Percentiles rank a stretch among this genome's conserved stretches.
Conservation (phyloP, 2,329 filamentous ascomycete species). For the Fusarium sp. region DNA sequence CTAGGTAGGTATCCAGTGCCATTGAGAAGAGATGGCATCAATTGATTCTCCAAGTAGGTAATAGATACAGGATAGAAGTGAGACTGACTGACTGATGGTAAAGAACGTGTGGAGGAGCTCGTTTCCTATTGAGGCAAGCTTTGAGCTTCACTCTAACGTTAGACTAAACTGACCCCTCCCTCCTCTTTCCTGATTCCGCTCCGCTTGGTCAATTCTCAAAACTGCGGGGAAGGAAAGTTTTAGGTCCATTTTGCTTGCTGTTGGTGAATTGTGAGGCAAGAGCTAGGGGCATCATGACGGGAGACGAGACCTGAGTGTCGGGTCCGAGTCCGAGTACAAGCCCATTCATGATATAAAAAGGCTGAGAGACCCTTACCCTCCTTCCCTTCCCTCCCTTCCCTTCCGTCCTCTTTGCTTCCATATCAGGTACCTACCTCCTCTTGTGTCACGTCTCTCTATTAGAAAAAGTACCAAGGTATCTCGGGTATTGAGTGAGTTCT, state of each 20-base stretch:
- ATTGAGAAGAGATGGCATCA: too few species aligned
- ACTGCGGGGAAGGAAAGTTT: conserved; percentile 31
- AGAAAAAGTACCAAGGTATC: neutral
- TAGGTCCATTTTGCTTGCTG: too few species aligned
- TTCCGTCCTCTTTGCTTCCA: neutral
- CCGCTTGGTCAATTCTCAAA: conserved; percentile 20
- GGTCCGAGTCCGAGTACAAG: conserved; percentile 17
- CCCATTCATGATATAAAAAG: conserved; percentile 28
- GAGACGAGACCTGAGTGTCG: conserved; percentile 9
- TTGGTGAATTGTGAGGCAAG: too few species aligned
- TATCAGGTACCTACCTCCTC: neutral
- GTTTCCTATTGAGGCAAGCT: conserved; percentile 30
- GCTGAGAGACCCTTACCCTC: conserved; percentile 4
- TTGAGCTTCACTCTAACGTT: conserved; percentile 2
- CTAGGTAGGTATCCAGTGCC: too few species aligned
- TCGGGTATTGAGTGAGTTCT: conserved; percentile 23
- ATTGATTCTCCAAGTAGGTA: too few species aligned
- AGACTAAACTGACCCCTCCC: conserved; percentile 35
- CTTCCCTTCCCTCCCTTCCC: neutral
- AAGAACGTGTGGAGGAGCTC: conserved; percentile 8
- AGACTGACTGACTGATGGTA: neutral
- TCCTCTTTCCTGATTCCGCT: conserved; percentile 31
- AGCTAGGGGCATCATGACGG: conserved; percentile 32
- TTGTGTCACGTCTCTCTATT: neutral
- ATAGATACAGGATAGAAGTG: too few species aligned